Evolutionary conservation across 2,329 filamentous ascomycete genomes (phyloP), one percentile per base, ranked within the genome.

Genomic region (Elsinoe australis): DNA sequence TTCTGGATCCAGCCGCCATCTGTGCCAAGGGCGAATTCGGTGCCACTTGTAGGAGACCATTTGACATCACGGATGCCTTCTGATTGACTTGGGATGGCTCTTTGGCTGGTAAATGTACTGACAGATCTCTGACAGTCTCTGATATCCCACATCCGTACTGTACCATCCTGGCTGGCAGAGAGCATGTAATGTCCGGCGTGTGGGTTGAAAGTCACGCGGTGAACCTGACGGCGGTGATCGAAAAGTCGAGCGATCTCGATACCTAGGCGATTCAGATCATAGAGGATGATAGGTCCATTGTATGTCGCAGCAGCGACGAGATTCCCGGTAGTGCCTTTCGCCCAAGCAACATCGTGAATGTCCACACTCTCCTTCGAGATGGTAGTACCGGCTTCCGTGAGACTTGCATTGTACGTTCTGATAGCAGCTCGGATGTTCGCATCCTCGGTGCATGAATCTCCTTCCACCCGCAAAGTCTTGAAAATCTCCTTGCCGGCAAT

Each of bases 261-360:
- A 46, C 75, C 76, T 48, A 75, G 69, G 51, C 76, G 74, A 53
- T 78, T 75, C 50, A 83, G 67, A 64, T 83, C 78, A 61, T 82
- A 83, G 50, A 82, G 63, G 47, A 80, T 74, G 59, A 83, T 78
- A 56, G 79, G 78, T 53, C 79, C 79, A 64, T 80, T 82, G 46
- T 75, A 74, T 18, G 76, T 79, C 19, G 79, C 79, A 8, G 79
- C 81, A 31, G 78, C 79, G 54, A 83, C 78, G 55, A 74, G 74
- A 51, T 74, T 72, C 56, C 72, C 73, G 59, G 73, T 80, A 47
- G 71, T 70, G 51, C 76, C 75, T 64, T 80, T 78, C 45, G 79
- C 81, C 79, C 79, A 83, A 54, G 80, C 80, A 22, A 83, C 79
- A 62, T 83, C 79, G 52, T 76, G 77, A 54, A 80, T 77, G 47